Evolutionary conservation across 768 basidiomycete genomes (phyloP), one percentile per base, ranked within the genome.

Genomic region (Pisolithus orientalis): DNA sequence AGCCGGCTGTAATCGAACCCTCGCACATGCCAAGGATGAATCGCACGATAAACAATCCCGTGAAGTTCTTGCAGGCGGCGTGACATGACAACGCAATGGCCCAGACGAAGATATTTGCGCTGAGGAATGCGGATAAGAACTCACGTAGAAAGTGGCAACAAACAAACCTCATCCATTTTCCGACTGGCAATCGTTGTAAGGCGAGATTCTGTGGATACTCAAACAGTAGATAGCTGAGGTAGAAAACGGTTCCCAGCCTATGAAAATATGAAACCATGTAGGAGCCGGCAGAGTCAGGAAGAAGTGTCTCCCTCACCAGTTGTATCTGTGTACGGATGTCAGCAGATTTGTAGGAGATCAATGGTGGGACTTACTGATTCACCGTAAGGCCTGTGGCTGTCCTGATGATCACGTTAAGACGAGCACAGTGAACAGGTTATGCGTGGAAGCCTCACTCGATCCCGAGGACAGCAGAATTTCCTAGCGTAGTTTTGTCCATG

Each of bases 201-300:
- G 79, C 82, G 8, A 87, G 65, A 59, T 87, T 87, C 62, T 87
- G 87, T 0, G 86, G 87, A 57, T 84, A 86, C 59, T 87, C 84
- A 56, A 89, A 87, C 8, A 73, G 58, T 10, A 88, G 75, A 59
- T 87, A 87, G 59, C 81, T 79, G 47, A 88, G 62, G 58, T 87
- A 88, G 63, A 87, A 87, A 37, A 87, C 78, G 5, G 85, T 87
- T 13, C 86, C 85, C 7, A 88, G 79, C 86, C 85, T 85, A 46
- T 27, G 16, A 42, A 27, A 10, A 47, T 85, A 46, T 27, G 16
- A 42, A 27, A 10, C 43, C 5, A 21, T 11, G 17, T 47, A 16
- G 56, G 57, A 34, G n/a, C 27, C 17, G 28, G 38, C 45, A 0
- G 3, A 9, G 4, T 1, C 9, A 21, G 4, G 0, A 28, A 11